phyloP scores from a whole-genome alignment of 495 filamentous ascomycete genomes.

The Penicillium taxi region DNA sequence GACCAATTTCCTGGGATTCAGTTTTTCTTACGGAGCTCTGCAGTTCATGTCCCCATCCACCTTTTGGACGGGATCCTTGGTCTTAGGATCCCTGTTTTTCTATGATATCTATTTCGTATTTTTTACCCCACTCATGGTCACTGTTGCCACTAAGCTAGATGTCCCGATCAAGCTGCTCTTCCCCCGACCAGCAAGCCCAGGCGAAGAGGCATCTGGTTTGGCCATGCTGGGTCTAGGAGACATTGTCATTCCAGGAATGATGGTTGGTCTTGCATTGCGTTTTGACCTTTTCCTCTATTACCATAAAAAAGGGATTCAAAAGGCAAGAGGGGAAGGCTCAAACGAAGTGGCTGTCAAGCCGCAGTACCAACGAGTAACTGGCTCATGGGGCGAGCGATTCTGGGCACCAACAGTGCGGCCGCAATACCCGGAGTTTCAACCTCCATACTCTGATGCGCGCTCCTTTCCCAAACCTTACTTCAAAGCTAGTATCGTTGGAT shows the following conservation, averaged over 20 bases:
- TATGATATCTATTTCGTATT: slow-evolving; percentile 98
- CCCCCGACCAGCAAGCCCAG: slow-evolving; percentile 49
- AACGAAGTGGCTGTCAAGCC: slow-evolving; percentile 40
- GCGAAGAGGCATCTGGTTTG: slow-evolving; percentile 34
- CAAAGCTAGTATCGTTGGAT: slow-evolving; percentile 67
- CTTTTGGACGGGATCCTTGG: slow-evolving; percentile 70
- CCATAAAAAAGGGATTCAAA: slow-evolving; percentile 44
- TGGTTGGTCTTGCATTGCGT: slow-evolving; percentile 78
- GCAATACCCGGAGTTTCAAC: slow-evolving; percentile 24
- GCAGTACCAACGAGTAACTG: slow-evolving; percentile 51
- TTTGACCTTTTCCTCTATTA: slow-evolving; percentile 88
- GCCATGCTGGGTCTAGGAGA: slow-evolving; percentile 93
- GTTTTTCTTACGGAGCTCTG: slow-evolving; percentile 74
- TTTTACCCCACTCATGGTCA: slow-evolving; percentile 94
- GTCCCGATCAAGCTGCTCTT: slow-evolving; percentile 92
- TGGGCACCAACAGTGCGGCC: slow-evolving; percentile 50
- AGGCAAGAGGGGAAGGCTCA: slow-evolving; percentile 28
- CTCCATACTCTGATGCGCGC: slow-evolving; percentile 35
- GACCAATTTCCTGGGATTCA: slow-evolving; percentile 81
- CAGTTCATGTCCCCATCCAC: slow-evolving; percentile 86
- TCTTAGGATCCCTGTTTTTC: slow-evolving; percentile 73
- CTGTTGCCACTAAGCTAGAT: slow-evolving; percentile 83
- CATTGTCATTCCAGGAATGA: slow-evolving; percentile 88
- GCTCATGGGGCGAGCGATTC: slow-evolving; percentile 77
- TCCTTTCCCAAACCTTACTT: slow-evolving; percentile 85